Conservation (phyloP, 306 rosid species). For the Ormosia emarginata region DNA sequence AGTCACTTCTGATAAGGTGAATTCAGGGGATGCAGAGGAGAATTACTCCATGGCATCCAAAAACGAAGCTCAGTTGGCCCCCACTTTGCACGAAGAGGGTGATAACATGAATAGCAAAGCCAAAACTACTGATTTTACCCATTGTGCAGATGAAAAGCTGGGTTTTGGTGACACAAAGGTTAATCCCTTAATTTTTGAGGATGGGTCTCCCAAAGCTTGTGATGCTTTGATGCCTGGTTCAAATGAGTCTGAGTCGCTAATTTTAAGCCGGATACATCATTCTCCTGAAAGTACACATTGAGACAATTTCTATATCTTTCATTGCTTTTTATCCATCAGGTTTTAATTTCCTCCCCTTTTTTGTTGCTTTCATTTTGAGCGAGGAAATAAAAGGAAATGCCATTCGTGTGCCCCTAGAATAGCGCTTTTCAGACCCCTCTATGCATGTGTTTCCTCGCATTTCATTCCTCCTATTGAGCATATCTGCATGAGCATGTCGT, state of each 20-base stretch:
- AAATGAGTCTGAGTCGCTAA: slow-evolving; percentile 97
- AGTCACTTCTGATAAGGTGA: slow-evolving; percentile 35
- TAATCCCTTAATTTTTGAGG: slow-evolving; percentile 58
- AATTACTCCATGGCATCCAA: slow-evolving; percentile 13
- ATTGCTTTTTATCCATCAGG: slow-evolving; percentile 49
- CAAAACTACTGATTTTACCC: slow-evolving; percentile 20
- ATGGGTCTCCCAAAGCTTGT: slow-evolving; percentile 77
- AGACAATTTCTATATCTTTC: slow-evolving; percentile 87
- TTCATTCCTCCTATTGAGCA: slow-evolving; percentile 10
- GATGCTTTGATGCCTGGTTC: slow-evolving; percentile 88
- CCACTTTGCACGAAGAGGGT: slow-evolving; percentile 22
- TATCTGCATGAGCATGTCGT: slow-evolving; percentile 23
- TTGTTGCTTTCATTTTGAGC: slow-evolving; percentile 45
- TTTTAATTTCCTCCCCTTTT: slow-evolving; percentile 33
- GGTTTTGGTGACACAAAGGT: slow-evolving; percentile 49
- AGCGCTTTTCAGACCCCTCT: slow-evolving; percentile 7
- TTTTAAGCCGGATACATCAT: slow-evolving; percentile 99
- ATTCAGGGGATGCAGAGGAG: slow-evolving; percentile 40
- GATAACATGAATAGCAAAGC: slow-evolving; percentile 29
- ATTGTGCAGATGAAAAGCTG: slow-evolving; percentile 42
- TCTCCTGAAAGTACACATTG: slow-evolving; percentile 99
- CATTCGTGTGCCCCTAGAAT: slow-evolving; percentile 29
- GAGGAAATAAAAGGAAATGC: slow-evolving; percentile 46
- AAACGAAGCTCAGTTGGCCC: slow-evolving; percentile 14
- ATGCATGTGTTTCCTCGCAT: slow-evolving; percentile 22